Base-by-base conservation (phyloP, 257 asterid species). In the Mitragyna speciosa region DNA sequence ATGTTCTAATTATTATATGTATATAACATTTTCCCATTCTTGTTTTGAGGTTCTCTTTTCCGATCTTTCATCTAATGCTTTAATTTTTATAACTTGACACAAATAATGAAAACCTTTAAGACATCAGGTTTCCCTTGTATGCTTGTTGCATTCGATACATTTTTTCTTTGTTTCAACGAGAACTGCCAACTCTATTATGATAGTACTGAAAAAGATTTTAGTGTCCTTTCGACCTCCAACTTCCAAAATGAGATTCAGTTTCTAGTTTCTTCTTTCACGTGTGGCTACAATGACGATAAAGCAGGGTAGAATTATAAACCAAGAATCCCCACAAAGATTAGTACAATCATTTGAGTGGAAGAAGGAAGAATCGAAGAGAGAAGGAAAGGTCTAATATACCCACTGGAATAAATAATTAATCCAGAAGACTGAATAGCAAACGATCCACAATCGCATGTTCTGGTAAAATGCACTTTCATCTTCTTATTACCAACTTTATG, bases 401-500 rank as follows among this genome's bases (percentile, higher is more conserved):
- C 54, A 61, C 36, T 20, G 71, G 41, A n/a, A 15, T 41, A 17
- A 12, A 26, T 70, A 47, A 48, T 48, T 70, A 47, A 48, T 48
- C 58, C 30, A 2, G n/a, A 45, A 71, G 16, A 26, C 48, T n/a
- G n/a, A 36, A 17, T 19, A 68, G 28, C 15, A 68, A 36, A 3
- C 14, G 15, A 36, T 39, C 49, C 31, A 20, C 28, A 20, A 22
- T 69, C 19, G 17, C 78, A 56, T 20, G 24, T 36, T 59, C 14
- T 58, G 78, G 59, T 54, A 30, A 61, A 61, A 26, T 76, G 61
- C 51, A 76, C 72, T n/a, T 61, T 43, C 20, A 39, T 58, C 39
- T 58, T 39, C 47, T 76, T n/a, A 75, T 17, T 26, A 69, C 63
- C 61, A 61, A 36, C 74, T 80, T 76, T n/a, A 51, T 41, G 59